phyloP scores from a whole-genome alignment of 345 rosid genomes.

The Mallotus nudiflorus region DNA sequence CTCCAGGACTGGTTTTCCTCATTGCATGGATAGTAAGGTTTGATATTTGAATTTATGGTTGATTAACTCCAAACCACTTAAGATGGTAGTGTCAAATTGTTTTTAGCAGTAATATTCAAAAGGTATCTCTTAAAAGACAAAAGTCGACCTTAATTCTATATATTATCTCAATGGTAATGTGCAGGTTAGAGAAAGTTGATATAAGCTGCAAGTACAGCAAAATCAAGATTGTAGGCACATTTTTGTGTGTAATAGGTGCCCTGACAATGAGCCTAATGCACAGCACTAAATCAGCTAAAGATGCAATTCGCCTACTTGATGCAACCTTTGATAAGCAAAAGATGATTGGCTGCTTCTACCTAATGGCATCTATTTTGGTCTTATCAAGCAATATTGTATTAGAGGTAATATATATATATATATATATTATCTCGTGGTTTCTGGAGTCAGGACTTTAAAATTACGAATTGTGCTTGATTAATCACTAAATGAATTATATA shows the following conservation, averaged over 20 bases:
- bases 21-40: slow-evolving; percentile 88
- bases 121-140: too few relatives aligned
- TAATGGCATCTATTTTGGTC: slow-evolving; percentile 64
- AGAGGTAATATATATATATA: slow-evolving; percentile 66
- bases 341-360: slow-evolving; percentile 74
- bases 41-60: too few relatives aligned
- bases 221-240: slow-evolving; percentile 75
- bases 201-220: slow-evolving; percentile 68
- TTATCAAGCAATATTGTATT: slow-evolving; percentile 65
- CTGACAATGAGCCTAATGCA: slow-evolving; percentile 78
- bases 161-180: too few relatives aligned
- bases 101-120: too few relatives aligned
- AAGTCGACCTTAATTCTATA: too few relatives aligned
- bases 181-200: slow-evolving; percentile 79
- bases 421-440: too few relatives aligned
- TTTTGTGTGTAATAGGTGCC: slow-evolving; percentile 78
- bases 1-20: slow-evolving; percentile 80
- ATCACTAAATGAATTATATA: neutral
- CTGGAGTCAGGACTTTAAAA: too few relatives aligned
- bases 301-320: slow-evolving; percentile 9
- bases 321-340: slow-evolving; percentile 49
- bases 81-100: too few relatives aligned
- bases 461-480: too few relatives aligned
- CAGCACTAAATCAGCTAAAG: slow-evolving; percentile 40
- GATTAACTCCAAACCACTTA: too few relatives aligned